Conservation (phyloP, 805 yeast species). For the Crinitomyces ghanaensis region DNA sequence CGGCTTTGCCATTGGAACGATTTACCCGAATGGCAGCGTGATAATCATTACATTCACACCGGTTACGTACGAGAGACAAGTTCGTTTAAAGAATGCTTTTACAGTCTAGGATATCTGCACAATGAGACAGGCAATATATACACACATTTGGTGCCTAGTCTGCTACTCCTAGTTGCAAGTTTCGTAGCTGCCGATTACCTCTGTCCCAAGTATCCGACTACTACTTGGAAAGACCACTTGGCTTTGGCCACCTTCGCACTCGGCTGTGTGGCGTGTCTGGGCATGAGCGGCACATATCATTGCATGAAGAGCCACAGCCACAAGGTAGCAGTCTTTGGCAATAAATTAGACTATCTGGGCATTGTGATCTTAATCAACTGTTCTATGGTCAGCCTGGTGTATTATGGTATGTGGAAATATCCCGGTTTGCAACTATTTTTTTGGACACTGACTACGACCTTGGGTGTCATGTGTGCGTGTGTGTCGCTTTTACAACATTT, state of each 20-base stretch:
- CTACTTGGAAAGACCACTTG: slow-evolving; percentile 33
- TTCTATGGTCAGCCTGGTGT: slow-evolving; percentile 42
- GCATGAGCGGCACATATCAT: slow-evolving; percentile 57
- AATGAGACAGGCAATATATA: slow-evolving; percentile 64
- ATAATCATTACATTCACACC: slow-evolving; percentile 51
- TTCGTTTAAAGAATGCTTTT: slow-evolving; percentile 35
- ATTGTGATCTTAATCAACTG: slow-evolving; percentile 57
- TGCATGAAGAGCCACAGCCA: slow-evolving; percentile 56
- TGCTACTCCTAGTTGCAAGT: slow-evolving; percentile 14
- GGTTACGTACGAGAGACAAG: slow-evolving; percentile 54
- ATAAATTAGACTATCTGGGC: slow-evolving; percentile 66
- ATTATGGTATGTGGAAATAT: slow-evolving; percentile 34
- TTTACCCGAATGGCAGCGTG: slow-evolving; percentile 62
- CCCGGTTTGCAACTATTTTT: slow-evolving; percentile 20
- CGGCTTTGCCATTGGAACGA: slow-evolving; percentile 35
- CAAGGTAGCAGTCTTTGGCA: slow-evolving; percentile 42
- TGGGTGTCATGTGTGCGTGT: slow-evolving; percentile 53
- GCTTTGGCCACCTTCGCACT: slow-evolving; percentile 43
- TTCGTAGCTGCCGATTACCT: slow-evolving; percentile 10
- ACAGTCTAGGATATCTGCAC: slow-evolving; percentile 44
- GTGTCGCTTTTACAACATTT: slow-evolving; percentile 58
- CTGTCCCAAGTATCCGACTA: slow-evolving; percentile 19
- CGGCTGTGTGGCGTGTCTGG: slow-evolving; percentile 50
- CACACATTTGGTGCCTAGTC: slow-evolving; percentile 40
- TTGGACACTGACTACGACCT: slow-evolving; percentile 30